Conservation (phyloP, 345 rosid genomes). For the Microcos paniculata region DNA sequence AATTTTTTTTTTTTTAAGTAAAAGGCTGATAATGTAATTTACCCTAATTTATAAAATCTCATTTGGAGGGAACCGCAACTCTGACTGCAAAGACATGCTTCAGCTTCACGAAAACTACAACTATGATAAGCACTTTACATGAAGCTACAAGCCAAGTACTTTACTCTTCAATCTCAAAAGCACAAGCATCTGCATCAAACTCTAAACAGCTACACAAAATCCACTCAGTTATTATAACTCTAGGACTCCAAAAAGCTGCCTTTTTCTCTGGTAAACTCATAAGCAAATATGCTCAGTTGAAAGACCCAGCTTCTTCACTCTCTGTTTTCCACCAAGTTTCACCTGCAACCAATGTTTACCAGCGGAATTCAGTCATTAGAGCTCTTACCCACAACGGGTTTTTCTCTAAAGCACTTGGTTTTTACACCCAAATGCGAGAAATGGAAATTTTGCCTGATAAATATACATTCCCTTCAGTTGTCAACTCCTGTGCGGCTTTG, state of each 20-base stretch:
- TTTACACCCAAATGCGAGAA: slow-evolving; percentile 41
- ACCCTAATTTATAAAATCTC: background rate
- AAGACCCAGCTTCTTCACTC: slow-evolving; percentile 45
- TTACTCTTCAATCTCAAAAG: slow-evolving; percentile 37
- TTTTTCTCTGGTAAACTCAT: slow-evolving; percentile 64
- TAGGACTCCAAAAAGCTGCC: slow-evolving; percentile 48
- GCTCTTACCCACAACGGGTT: slow-evolving; percentile 49
- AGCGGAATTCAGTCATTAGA: slow-evolving; percentile 66
- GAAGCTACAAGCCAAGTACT: slow-evolving; percentile 14
- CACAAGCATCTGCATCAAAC: slow-evolving; percentile 36
- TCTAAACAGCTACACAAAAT: slow-evolving; percentile 37
- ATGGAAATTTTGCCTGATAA: slow-evolving; percentile 43
- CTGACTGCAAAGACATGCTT: background rate
- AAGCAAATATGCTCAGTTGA: slow-evolving; percentile 50
- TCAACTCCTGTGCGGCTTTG: slow-evolving; percentile 61
- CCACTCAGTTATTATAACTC: slow-evolving; percentile 49
- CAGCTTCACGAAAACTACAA: slow-evolving; percentile 19
- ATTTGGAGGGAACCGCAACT: background rate
- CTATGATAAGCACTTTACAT: slow-evolving; percentile 4
- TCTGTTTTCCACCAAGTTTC: slow-evolving; percentile 46
- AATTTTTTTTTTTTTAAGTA: no score
- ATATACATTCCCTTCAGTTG: slow-evolving; percentile 59
- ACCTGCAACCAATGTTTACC: slow-evolving; percentile 44
- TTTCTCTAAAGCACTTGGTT: slow-evolving; percentile 42
- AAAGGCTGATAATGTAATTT: background rate